Percentiles rank a stretch among this genome's conserved stretches.
Evolutionary conservation across 768 basidiomycete species (phyloP).

Genomic region (Boletus barrowsii): DNA sequence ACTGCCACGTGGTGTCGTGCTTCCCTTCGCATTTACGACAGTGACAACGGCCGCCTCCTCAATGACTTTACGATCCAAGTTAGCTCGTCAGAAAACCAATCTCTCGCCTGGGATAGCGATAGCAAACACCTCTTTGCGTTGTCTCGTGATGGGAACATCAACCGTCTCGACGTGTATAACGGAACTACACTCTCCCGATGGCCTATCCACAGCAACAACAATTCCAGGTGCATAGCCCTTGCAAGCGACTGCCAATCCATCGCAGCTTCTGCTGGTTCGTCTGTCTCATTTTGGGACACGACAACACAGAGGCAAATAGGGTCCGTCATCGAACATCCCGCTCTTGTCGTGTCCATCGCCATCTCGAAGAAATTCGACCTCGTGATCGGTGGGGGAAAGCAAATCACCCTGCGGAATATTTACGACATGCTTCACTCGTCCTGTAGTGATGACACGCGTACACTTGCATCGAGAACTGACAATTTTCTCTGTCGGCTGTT

Average conservation of each 20-base stretch:
- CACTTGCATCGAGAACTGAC: background rate
- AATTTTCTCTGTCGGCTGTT: background rate
- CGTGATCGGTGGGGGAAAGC: conserved; percentile 1
- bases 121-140: conserved; percentile 9
- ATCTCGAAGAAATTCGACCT: conserved; percentile 4
- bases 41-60: background rate
- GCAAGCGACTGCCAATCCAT: conserved; percentile 1
- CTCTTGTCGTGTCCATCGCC: background rate
- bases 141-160: background rate
- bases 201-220: background rate
- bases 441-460: background rate
- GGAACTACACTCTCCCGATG: background rate
- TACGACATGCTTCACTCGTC: background rate
- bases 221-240: conserved; percentile 1
- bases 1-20: conserved; percentile 1
- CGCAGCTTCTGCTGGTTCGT: conserved; percentile 3
- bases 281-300: conserved; percentile 11
- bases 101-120: conserved; percentile 8
- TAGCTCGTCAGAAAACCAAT: conserved; percentile 1
- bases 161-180: background rate
- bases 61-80: conserved; percentile 3
- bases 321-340: conserved; percentile 1
- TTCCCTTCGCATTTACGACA: conserved; percentile 6
- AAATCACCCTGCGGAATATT: background rate
- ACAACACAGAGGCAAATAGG: conserved; percentile 6